Evolutionary conservation across 1,139 yeast genomes (phyloP).

Genomic region (Lodderomyces pseudojiufengensis): DNA sequence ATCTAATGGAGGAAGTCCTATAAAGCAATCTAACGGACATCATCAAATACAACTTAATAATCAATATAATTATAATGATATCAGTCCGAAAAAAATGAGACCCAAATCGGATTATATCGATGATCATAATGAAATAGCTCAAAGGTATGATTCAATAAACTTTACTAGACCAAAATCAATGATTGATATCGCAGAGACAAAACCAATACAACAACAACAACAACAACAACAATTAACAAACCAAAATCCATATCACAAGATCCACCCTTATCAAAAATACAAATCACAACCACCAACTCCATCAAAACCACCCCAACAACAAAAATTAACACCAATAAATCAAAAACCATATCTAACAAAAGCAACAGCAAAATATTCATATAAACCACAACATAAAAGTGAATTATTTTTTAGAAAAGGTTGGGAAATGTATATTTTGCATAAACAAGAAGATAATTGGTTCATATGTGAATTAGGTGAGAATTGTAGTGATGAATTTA

Average conservation of each 20-base stretch:
- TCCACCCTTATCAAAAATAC: not conserved
- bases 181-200: conserved; percentile 15
- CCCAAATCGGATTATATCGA: conserved; percentile 29
- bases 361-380: conserved; percentile 67
- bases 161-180: conserved; percentile 42
- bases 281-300: not conserved
- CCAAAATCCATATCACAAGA: not conserved
- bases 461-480: conserved; percentile 72
- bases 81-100: conserved; percentile 10
- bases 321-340: conserved; percentile 31
- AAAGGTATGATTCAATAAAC: conserved; percentile 31
- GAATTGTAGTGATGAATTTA: conserved; percentile 40
- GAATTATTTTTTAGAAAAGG: conserved; percentile 73
- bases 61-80: conserved; percentile 6
- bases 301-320: not conserved
- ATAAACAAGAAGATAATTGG: conserved; percentile 87
- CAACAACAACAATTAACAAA: too few relatives aligned
- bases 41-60: conserved; percentile 19
- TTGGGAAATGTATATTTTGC: conserved; percentile 66
- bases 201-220: conserved; percentile 1
- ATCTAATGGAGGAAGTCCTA: conserved; percentile 7
- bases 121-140: conserved; percentile 38
- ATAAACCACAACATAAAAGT: conserved; percentile 74
- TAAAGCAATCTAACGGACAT: conserved; percentile 11
- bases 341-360: conserved; percentile 55